Percentiles rank a stretch among this genome's conserved stretches.
Conservation (phyloP, 768 basidiomycete species). For the Lentinus brumalis region DNA sequence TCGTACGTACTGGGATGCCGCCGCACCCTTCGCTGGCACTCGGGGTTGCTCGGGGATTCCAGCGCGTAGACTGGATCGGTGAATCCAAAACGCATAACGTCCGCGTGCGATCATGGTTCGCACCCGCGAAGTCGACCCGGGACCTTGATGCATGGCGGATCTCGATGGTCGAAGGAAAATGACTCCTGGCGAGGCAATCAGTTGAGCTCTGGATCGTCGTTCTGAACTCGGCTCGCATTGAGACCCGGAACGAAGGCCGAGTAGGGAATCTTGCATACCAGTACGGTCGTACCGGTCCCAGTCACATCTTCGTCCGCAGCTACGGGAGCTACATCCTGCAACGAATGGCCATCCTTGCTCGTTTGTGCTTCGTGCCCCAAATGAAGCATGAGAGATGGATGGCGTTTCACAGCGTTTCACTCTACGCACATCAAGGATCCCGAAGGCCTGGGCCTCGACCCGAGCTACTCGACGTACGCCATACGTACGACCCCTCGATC, state of each 20-base stretch:
- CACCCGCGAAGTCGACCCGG: background rate
- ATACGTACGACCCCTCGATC: slow-evolving; percentile 8
- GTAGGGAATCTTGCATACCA: background rate
- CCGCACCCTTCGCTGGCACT: background rate
- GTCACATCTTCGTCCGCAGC: background rate
- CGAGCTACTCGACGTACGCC: background rate
- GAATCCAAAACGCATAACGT: background rate
- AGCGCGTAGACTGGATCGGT: background rate
- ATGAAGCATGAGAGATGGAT: background rate
- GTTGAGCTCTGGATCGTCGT: slow-evolving; percentile 2
- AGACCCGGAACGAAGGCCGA: slow-evolving; percentile 3
- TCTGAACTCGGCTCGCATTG: background rate
- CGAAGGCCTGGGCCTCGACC: background rate
- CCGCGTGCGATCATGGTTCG: background rate
- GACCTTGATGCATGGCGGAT: background rate
- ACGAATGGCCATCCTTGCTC: background rate
- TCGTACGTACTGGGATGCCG: background rate
- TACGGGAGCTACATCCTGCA: background rate
- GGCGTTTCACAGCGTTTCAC: background rate
- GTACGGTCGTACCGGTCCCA: background rate
- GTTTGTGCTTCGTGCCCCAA: background rate
- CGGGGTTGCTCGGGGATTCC: background rate
- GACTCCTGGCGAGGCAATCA: slow-evolving; percentile 3
- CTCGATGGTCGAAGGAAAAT: background rate
- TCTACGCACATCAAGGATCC: background rate